Base-by-base conservation (phyloP, 805 yeast genomes). In the Hanseniaspora pseudoguilliermondii region DNA sequence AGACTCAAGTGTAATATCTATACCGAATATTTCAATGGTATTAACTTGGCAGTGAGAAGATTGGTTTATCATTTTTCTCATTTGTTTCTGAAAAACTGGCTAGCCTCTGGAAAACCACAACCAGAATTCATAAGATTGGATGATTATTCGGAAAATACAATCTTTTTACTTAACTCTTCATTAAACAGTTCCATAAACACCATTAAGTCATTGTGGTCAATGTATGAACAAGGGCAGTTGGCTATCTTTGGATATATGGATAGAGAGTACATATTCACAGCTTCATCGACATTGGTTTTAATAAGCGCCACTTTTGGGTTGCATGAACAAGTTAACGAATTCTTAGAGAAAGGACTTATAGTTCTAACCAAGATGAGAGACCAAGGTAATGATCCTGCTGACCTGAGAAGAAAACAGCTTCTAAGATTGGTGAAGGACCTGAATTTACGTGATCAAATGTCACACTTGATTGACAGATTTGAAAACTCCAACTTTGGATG, bases 171-270 rank as follows among this genome's bases (percentile, higher is more conserved):
- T 59, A 85, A 84, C 66, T 83, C 89, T 3, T 83, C 90, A 0
- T 81, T 85, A 65, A 91, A 84, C 64, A 91, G 89, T 0, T 83
- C 90, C 0, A 83, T 85, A 48, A 84, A 84, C 64, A 81, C 89
- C 0, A 79, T 85, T 41, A 73, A 86, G 59, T 79, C 84, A 0
- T 70, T 85, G 3, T 84, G 91, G 91, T 81, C 84, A 0, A 70
- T 85, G 48, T 72, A 82, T 64, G 86, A 85, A 0, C 85, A 82
- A 57, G 84, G 83, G 60, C 83, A 83, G 88, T 82, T 85, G n/a
- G 91, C 95, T 0, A 67, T 84, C 46, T 85, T 85, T 69, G 93
- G 95, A 2, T 85, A 86, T 73, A 84, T 85, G 91, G 95, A 85
- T 64, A 73, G 95, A 62, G 95, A 85, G 63, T 85, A 85, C 64